Conservation (phyloP, 1,284 basidiomycete species). For the Sphaerobolus stellatus region DNA sequence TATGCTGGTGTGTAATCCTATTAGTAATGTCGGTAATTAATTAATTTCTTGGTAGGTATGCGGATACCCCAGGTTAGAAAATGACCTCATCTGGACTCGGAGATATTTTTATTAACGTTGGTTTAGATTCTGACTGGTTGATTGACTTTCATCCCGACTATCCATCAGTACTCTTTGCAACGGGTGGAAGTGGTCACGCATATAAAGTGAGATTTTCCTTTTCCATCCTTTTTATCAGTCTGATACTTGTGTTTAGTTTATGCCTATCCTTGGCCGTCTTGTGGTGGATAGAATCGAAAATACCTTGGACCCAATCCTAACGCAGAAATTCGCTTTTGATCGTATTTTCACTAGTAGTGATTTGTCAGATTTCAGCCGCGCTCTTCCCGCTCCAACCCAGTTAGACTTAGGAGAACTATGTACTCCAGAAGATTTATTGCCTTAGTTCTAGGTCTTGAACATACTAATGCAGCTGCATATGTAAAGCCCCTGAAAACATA, state of each 20-base stretch:
- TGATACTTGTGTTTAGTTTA: constrained; percentile 53
- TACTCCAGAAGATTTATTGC: neutral
- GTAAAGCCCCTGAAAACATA: too few species aligned
- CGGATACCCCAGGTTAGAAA: constrained; percentile 51
- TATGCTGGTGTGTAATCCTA: constrained; percentile 72
- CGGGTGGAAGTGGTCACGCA: constrained; percentile 78
- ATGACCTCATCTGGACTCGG: neutral
- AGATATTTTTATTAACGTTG: constrained; percentile 17
- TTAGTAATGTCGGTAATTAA: neutral
- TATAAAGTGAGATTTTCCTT: constrained; percentile 60
- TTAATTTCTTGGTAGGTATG: constrained; percentile 52
- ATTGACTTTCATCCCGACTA: constrained; percentile 66
- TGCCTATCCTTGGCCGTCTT: constrained; percentile 77
- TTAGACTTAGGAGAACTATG: constrained; percentile 4
- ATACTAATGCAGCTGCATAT: too few species aligned
- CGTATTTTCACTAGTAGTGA: constrained; percentile 22
- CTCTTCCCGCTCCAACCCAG: neutral
- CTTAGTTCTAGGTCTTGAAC: too few species aligned
- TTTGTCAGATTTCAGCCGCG: constrained; percentile 1
- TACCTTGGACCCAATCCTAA: constrained; percentile 50
- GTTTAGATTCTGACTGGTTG: constrained; percentile 70
- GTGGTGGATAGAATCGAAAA: constrained; percentile 72
- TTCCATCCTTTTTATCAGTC: neutral
- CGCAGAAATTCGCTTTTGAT: constrained; percentile 54
- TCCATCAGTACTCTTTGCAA: constrained; percentile 63